Base-by-base conservation (phyloP, 169 alveolate species). In the Plasmodium coatneyi region DNA sequence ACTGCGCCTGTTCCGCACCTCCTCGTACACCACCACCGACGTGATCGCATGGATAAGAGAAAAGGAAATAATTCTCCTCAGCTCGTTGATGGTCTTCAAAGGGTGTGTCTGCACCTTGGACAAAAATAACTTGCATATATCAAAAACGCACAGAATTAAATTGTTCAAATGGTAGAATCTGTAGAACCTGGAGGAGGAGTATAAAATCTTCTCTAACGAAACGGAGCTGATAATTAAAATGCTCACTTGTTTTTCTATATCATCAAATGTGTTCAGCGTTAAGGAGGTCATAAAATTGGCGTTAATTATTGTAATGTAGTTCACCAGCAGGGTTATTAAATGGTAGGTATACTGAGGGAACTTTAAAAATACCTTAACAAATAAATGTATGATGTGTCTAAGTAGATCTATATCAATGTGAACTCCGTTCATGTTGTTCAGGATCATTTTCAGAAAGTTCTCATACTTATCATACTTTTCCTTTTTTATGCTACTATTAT, bases 271-370 rank as follows among this genome's bases (percentile, higher is more conserved):
- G 74, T 91, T 82, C 56, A 80, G 56, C 10, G 95, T 91, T 81
- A 91, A 81, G 28, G 95, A 91, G 14, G 95, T 91, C 95, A 91
- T 91, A 56, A 91, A 91, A 39, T 91, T 91, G 12, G 95, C 95
- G 71, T 91, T 91, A 32, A 91, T 71, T 52, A 91, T 91, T 0
- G 95, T 91, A 34, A 91, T 81, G 56, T 91, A 91, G 71, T 91
- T 91, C 25, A 91, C 95, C 74, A 91, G 83, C 52, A 91, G 78
- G 19, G 95, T 71, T 81, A 91, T 91, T 81, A 81, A 80, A 81
- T 81, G 49, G n/a, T 91, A 91, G 19, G 82, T 91, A 71, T 91
- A 91, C 28, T 36, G 74, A 16, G 95, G 95, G 22, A 80, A 91
- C 19, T 81, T 80, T 71, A 80, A 36, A 91, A 80, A 91, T 41